Evolutionary conservation across 1,284 basidiomycete genomes (phyloP), one percentile per base, ranked within the genome.

Genomic region (Gymnopus androsaceus): DNA sequence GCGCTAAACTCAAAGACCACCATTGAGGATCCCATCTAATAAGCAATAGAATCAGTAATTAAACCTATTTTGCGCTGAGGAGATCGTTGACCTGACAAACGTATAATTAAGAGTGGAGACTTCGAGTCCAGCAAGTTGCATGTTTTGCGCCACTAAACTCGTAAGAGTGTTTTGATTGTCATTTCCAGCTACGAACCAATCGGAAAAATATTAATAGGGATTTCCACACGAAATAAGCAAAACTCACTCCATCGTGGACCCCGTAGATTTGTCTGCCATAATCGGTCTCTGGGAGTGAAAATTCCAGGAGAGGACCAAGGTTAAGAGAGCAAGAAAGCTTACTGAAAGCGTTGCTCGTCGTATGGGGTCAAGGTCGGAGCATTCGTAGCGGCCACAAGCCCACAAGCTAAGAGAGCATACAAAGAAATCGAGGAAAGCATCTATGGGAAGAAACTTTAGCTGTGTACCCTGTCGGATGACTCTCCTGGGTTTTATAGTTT

Each of bases 11-110:
- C 44, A 69, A 59, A 11, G 66, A 68, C 67, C 67, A 69, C 67
- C 67, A 69, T 28, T 63, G 62, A 33, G 66, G 59, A 44, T 69
- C 67, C 67, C 67, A 69, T 45, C 67, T 69, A 15, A 25, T n/a
- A 30, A 28, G 15, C 4, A 30, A 12, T 4, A 27, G 12, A 36
- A 34, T 31, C 3, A 49, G 21, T 11, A 21, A 7, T 3, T 9
- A 34, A 27, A 15, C 30, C 14, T 14, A 33, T 31, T 3, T n/a
- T 37, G 31, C 45, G 21, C 11, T 23, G 19, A 49, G 7, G 31
- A 31, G 28, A 47, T 41, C 21, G 15, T 36, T 4, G 27, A 64
- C 66, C 64, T 62, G 31, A 61, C 44, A 7, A 69, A 54, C 7
- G 63, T 61, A 50, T 69, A 69, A 23, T 66, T 62, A 4, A 69